Evolutionary conservation across 2,329 filamentous ascomycete species (phyloP).

Genomic region (Aspergillus luchuensis): DNA sequence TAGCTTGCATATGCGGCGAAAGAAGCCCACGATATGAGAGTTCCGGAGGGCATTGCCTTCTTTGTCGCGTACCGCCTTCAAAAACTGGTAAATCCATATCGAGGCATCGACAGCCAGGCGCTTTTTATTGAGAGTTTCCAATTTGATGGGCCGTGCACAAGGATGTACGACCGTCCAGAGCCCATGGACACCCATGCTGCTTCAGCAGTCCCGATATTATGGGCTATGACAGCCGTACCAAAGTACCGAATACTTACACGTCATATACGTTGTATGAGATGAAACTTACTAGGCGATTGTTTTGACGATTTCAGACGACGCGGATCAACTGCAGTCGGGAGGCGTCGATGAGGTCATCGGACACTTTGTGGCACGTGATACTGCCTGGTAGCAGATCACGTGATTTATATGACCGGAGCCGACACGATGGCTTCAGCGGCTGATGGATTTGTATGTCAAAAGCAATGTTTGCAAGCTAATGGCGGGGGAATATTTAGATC

Average conservation of each 20-base stretch:
- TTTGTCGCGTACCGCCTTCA: slow-evolving; percentile 97
- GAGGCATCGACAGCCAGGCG: slow-evolving; percentile 96
- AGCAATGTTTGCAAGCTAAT: too few species aligned
- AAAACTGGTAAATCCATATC: slow-evolving; percentile 99
- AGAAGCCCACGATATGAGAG: slow-evolving; percentile 95
- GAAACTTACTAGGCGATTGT: too few species aligned
- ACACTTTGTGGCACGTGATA: too few species aligned
- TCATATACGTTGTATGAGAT: neutral
- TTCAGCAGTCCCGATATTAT: slow-evolving; percentile 8
- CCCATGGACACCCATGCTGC: slow-evolving; percentile 89
- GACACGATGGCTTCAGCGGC: too few species aligned
- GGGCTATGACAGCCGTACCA: neutral
- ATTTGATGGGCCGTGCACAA: slow-evolving; percentile 91
- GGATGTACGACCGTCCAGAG: slow-evolving; percentile 97
- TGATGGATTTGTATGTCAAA: too few species aligned
- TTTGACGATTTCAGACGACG: too few species aligned
- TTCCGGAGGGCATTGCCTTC: slow-evolving; percentile 96
- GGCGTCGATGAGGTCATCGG: too few species aligned
- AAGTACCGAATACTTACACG: neutral
- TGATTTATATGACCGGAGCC: too few species aligned
- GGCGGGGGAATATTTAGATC: too few species aligned
- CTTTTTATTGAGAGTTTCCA: slow-evolving; percentile 94
- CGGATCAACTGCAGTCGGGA: too few species aligned
- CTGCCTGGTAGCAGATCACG: too few species aligned
- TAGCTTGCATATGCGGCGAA: slow-evolving; percentile 95